Evolutionary conservation across 805 yeast species (phyloP).

Genomic region (Lipomyces oligophaga): DNA sequence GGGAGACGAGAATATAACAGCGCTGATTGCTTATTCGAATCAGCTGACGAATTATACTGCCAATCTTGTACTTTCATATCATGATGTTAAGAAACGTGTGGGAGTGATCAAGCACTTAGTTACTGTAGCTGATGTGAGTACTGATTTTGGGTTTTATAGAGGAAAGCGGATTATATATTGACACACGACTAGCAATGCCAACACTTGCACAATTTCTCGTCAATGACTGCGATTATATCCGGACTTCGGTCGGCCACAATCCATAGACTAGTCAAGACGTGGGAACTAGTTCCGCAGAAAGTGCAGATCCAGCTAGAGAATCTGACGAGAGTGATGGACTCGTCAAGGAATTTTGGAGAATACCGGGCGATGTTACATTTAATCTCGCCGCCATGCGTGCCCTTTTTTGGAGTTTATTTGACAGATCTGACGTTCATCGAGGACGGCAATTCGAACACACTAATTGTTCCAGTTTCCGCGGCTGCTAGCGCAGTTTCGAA

Average conservation of each 20-base stretch:
- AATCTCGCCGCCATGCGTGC: slow-evolving; percentile 77
- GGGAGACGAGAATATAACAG: slow-evolving; percentile 41
- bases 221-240: slow-evolving; percentile 90
- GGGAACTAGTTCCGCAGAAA: slow-evolving; percentile 62
- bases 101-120: slow-evolving; percentile 67
- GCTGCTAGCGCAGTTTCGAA: too few relatives aligned
- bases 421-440: slow-evolving; percentile 85
- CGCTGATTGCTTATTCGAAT: slow-evolving; percentile 67
- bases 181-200: slow-evolving; percentile 45
- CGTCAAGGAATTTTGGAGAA: slow-evolving; percentile 81
- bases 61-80: slow-evolving; percentile 61
- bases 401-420: slow-evolving; percentile 86
- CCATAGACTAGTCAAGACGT: slow-evolving; percentile 76
- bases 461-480: slow-evolving; percentile 3
- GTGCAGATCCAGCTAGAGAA: slow-evolving; percentile 51
- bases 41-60: slow-evolving; percentile 79
- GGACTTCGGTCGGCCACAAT: slow-evolving; percentile 84
- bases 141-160: not conserved
- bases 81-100: slow-evolving; percentile 65
- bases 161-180: too few relatives aligned
- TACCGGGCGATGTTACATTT: slow-evolving; percentile 76
- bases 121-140: slow-evolving; percentile 59
- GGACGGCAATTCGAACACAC: slow-evolving; percentile 77
- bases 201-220: slow-evolving; percentile 72
- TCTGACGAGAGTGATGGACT: slow-evolving; percentile 82